Conservation (phyloP, 2,329 filamentous ascomycete genomes). For the Aspergillus fischeri region DNA sequence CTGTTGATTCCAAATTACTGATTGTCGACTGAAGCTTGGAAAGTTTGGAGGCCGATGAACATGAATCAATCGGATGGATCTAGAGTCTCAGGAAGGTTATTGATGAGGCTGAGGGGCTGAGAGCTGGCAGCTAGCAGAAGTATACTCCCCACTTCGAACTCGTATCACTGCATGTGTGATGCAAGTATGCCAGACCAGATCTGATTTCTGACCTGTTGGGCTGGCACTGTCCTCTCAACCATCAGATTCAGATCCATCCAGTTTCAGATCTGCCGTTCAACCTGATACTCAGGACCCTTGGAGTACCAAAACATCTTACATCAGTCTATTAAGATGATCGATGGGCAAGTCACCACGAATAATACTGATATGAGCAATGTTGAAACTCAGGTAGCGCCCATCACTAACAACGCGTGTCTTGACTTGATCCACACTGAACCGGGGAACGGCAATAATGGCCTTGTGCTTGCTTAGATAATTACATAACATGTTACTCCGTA, state of each 20-base stretch:
- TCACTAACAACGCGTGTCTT: background rate
- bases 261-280: background rate
- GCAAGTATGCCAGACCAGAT: background rate
- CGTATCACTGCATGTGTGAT: background rate
- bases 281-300: background rate
- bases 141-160: background rate
- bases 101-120: background rate
- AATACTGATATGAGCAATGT: background rate
- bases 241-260: background rate
- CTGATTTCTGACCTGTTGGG: background rate
- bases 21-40: background rate
- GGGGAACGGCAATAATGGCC: background rate
- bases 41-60: background rate
- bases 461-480: background rate
- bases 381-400: background rate
- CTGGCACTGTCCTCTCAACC: background rate
- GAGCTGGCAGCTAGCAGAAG: background rate
- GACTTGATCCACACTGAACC: background rate
- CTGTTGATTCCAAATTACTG: background rate
- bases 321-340: background rate
- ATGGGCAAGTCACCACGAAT: background rate
- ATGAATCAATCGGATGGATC: background rate
- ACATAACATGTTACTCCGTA: background rate
- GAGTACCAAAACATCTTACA: background rate
- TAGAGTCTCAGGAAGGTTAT: background rate